Conservation (phyloP, 2,329 filamentous ascomycete species). For the Beauveria australis region DNA sequence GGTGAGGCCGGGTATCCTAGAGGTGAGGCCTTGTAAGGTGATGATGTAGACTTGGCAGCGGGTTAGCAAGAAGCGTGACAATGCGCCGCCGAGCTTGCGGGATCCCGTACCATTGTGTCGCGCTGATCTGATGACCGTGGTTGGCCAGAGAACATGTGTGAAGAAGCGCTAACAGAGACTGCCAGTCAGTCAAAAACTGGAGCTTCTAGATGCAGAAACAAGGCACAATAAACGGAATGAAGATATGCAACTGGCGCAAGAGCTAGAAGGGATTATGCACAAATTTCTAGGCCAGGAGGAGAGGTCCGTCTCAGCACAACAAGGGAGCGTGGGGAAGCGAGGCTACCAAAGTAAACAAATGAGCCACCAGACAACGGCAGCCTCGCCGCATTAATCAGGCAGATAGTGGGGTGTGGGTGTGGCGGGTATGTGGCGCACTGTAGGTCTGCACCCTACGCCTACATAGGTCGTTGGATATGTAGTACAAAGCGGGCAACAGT, state of each 20-base stretch:
- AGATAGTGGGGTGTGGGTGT: not conserved
- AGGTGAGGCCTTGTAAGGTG: constrained; percentile 62
- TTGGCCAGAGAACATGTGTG: constrained; percentile 11
- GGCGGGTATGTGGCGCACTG: constrained; percentile 1
- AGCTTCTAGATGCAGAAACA: not conserved
- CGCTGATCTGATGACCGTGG: constrained; percentile 3
- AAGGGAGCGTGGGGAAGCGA: not conserved
- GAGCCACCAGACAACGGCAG: constrained; percentile 10
- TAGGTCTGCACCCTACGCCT: too few relatives aligned
- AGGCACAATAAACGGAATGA: not conserved
- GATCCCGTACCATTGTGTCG: constrained; percentile 10
- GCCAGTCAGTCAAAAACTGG: constrained; percentile 1
- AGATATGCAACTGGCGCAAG: not conserved
- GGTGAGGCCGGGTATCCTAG: constrained; percentile 60
- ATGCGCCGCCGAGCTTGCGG: not conserved
- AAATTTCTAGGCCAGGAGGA: not conserved
- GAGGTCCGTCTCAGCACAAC: not conserved
- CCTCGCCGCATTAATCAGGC: not conserved
- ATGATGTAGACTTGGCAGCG: constrained; percentile 39
- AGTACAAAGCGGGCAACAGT: too few relatives aligned
- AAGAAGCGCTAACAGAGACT: not conserved
- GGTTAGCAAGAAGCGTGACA: not conserved
- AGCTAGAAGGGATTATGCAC: not conserved
- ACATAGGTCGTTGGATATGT: too few relatives aligned
- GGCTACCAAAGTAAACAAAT: constrained; percentile 13